A percentile compares a stretch with the other conserved stretches of the same genome.
Evolutionary conservation across 257 asterid genomes (phyloP).

Genomic region (Rhazya stricta): DNA sequence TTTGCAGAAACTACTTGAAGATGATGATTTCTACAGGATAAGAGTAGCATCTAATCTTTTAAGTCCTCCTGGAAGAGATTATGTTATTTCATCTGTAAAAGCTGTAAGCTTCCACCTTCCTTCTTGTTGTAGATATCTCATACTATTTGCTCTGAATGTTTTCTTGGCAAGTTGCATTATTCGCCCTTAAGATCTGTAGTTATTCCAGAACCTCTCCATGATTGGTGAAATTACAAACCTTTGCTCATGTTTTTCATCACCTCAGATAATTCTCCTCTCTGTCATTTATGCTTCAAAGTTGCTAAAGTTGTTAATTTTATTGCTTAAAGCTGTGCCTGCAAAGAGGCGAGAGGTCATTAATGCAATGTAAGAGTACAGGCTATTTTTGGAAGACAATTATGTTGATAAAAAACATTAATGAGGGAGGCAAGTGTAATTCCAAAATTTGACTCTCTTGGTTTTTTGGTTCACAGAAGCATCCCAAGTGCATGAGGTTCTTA

Average conservation of each 20-base stretch:
- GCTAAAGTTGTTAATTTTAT: background rate
- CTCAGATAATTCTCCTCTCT: background rate
- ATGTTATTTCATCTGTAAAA: constrained; percentile 71
- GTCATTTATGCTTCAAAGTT: no score
- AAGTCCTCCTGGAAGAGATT: constrained; percentile 68
- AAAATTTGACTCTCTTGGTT: background rate
- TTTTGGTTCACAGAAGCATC: background rate
- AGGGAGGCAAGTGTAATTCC: background rate
- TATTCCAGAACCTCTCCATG: background rate
- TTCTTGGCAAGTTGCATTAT: background rate
- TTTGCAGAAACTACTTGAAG: constrained; percentile 75
- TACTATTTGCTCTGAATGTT: background rate
- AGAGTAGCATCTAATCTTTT: constrained; percentile 76
- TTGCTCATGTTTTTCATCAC: background rate
- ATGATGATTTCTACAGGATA: constrained; percentile 80
- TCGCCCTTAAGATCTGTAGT: background rate
- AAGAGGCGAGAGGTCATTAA: background rate
- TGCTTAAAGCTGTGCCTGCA: background rate
- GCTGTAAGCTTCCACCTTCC: constrained; percentile 57
- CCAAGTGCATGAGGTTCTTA: background rate
- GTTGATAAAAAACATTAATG: background rate
- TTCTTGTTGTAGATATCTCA: background rate
- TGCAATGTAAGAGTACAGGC: background rate
- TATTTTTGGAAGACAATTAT: background rate
- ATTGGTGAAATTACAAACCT: background rate